Evolutionary conservation across 805 yeast species (phyloP), one percentile per base, ranked within the genome.

Genomic region (Hyphopichia homilentoma): DNA sequence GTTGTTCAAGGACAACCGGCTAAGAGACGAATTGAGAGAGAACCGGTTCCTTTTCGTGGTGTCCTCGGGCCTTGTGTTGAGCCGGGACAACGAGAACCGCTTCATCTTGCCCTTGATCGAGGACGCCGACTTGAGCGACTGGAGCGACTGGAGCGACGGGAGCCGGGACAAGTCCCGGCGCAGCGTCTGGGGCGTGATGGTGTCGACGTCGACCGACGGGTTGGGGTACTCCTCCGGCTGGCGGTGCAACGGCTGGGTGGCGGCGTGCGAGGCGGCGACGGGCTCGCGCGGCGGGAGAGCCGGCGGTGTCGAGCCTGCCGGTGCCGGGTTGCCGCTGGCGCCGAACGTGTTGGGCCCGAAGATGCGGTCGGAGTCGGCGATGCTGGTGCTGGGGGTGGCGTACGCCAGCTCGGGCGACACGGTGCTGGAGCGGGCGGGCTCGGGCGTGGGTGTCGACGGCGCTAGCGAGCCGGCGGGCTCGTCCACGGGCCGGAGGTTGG

Each of bases 401-500:
- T 20, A 8, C 7, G 7, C 11, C 22, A 20, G 11, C 11, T 20
- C 9, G 11, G 22, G 22, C 11, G 22, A 20, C 7, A 20, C 9
- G 7, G 22, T 20, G 22, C 9, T 11, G 9, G 22, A 20, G n/a
- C n/a, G n/a, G n/a, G n/a, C n/a, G n/a, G n/a, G n/a, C n/a, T n/a
- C n/a, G n/a, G n/a, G n/a, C n/a, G n/a, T n/a, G n/a, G n/a, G n/a
- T n/a, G n/a, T n/a, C 7, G 22, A 20, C 11, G 22, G 22, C 11
- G 22, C 7, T n/a, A n/a, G n/a, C 7, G 22, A 20, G 7, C 7
- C 22, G 9, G 11, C 11, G 7, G 22, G 22, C 7, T 20, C 22
- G 13, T 16, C 6, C 7, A 46, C 26, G 1, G 55, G 54, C 13
- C 46, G 55, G n/a, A 53, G 36, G 35, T 53, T 53, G 11, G 59